These are phyloP conservation scores for Cynara cardunculus DNA, from an alignment of 129 eudicot genomes.

Conservation along the genomic window DNA sequence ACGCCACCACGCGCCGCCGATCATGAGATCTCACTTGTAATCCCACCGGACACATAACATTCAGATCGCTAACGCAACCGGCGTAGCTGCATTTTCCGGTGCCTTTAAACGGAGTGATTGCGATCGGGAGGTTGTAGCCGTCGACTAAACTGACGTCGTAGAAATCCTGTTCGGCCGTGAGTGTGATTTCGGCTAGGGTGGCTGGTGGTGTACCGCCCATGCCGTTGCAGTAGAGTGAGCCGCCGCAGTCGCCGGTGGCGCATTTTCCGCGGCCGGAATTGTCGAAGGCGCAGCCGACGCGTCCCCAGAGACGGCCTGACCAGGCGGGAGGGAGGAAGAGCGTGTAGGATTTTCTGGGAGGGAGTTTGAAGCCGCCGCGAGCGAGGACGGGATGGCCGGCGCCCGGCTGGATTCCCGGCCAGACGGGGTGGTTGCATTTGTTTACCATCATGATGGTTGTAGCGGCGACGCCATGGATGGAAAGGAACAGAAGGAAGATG, in stretches of 20 bases:
- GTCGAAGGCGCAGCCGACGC: slow-evolving; percentile 84
- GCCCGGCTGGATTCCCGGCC: slow-evolving; percentile 96
- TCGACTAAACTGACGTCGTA: slow-evolving; percentile 93
- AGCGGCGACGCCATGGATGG: slow-evolving; percentile 21
- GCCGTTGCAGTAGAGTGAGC: slow-evolving; percentile 80
- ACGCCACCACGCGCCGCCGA: slow-evolving; percentile 69
- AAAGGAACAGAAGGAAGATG: slow-evolving; percentile 1
- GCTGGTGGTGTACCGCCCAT: slow-evolving; percentile 92
- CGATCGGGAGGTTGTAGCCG: slow-evolving; percentile 84
- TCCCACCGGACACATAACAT: slow-evolving; percentile 89
- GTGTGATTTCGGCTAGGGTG: slow-evolving; percentile 82
- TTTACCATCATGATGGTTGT: slow-evolving; percentile 71
- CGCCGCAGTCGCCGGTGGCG: slow-evolving; percentile 96
- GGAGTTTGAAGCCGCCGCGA: slow-evolving; percentile 84
- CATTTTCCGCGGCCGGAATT: slow-evolving; percentile 71
- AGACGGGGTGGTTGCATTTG: slow-evolving; percentile 82
- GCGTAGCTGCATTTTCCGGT: slow-evolving; percentile 73
- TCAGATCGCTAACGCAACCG: slow-evolving; percentile 86
- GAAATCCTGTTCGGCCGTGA: slow-evolving; percentile 79
- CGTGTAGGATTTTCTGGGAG: slow-evolving; percentile 48
- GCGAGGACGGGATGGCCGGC: slow-evolving; percentile 73
- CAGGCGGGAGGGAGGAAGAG: slow-evolving; percentile 69
- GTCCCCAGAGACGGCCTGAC: slow-evolving; percentile 99
- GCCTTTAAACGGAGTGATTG: slow-evolving; percentile 68
- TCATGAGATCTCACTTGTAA: slow-evolving; percentile 80